Percentiles rank a stretch among this genome's conserved stretches.
Evolutionary conservation across 225 moss, liverwort and hornwort genomes (phyloP).

Genomic region (Pseudisothecium myosuroides): DNA sequence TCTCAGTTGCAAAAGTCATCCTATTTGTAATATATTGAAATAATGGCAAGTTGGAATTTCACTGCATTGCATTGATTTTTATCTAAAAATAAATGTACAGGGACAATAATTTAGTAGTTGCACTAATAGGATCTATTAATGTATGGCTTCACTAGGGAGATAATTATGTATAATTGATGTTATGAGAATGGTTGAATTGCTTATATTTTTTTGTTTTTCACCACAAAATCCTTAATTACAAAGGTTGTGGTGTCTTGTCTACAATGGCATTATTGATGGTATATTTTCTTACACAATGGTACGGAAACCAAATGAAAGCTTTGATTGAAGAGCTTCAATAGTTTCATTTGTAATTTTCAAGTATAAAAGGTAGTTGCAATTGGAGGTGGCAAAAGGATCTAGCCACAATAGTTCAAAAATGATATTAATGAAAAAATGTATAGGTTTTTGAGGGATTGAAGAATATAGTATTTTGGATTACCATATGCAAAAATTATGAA

Average conservation of each 20-base stretch:
- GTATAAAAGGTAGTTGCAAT: not conserved
- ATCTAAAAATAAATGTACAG: not conserved
- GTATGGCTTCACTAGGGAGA: too few relatives aligned
- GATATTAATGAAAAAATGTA: not conserved
- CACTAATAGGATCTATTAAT: not conserved
- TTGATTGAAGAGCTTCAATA: not conserved
- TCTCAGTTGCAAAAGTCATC: too few relatives aligned
- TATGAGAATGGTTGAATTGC: not conserved
- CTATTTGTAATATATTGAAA: not conserved
- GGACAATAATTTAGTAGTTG: not conserved
- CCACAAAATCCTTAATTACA: not conserved
- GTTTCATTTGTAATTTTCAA: too few relatives aligned
- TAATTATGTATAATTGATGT: not conserved
- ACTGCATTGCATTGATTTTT: not conserved
- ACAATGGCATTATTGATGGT: not conserved
- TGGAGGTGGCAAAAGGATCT: too few relatives aligned
- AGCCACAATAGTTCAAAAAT: not conserved
- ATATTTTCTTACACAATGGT: not conserved
- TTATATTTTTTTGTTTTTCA: not conserved
- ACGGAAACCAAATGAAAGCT: accelerated
- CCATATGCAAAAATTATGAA: not conserved
- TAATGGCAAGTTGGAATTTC: accelerated
- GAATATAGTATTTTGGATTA: not conserved
- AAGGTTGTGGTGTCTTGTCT: not conserved
- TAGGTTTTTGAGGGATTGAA: not conserved